Evolutionary conservation across 345 rosid genomes (phyloP).

Genomic region (Boechera divaricarpa): DNA sequence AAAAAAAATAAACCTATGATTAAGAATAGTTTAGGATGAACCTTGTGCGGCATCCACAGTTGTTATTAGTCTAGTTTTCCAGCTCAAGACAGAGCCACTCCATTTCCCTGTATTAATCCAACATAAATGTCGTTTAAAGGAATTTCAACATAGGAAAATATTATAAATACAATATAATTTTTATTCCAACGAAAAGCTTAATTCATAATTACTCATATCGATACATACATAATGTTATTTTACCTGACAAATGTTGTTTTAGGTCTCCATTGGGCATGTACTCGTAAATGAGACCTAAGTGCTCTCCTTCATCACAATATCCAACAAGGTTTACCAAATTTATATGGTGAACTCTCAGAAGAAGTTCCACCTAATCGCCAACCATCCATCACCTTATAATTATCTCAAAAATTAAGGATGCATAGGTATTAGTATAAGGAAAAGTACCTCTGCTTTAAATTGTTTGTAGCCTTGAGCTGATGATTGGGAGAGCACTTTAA

Average conservation of each 20-base stretch:
- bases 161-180: too few relatives aligned
- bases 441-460: conserved; percentile 46
- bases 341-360: conserved; percentile 47
- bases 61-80: conserved; percentile 45
- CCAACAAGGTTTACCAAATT: conserved; percentile 46
- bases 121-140: too few relatives aligned
- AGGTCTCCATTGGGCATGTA: conserved; percentile 33
- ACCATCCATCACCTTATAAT: too few relatives aligned
- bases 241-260: conserved; percentile 21
- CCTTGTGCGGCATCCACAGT: conserved; percentile 54
- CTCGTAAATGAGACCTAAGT: conserved; percentile 32
- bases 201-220: too few relatives aligned
- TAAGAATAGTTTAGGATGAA: too few relatives aligned
- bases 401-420: too few relatives aligned
- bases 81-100: conserved; percentile 26
- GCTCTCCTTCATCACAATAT: conserved; percentile 41
- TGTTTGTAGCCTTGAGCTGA: conserved; percentile 49
- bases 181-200: too few relatives aligned
- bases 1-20: too few relatives aligned
- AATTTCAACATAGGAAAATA: too few relatives aligned
- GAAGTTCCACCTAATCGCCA: conserved; percentile 39
- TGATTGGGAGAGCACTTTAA: conserved; percentile 45
- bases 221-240: neutral
- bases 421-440: too few relatives aligned
- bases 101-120: conserved; percentile 4